phyloP scores from a whole-genome alignment of 495 filamentous ascomycete species.

The Umbilicaria muhlenbergii region DNA sequence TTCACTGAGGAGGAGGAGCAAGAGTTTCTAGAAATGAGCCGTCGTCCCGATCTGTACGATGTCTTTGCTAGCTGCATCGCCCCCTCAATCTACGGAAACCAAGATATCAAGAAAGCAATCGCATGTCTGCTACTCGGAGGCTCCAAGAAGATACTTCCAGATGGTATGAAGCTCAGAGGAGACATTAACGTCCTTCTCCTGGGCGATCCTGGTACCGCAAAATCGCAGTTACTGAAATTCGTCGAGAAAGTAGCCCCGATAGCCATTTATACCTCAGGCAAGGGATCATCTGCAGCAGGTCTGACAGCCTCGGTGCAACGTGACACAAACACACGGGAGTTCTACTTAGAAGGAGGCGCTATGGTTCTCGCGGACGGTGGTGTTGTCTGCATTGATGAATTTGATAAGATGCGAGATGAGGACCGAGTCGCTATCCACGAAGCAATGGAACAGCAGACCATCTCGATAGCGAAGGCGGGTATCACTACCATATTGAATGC shows the following conservation, averaged over 20 bases:
- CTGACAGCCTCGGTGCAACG: conserved; percentile 94
- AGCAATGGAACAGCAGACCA: conserved; percentile 99
- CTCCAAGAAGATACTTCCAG: conserved; percentile 95
- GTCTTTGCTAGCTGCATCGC: conserved; percentile 86
- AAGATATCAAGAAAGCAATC: conserved; percentile 98
- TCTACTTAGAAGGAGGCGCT: conserved; percentile 95
- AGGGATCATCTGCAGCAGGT: conserved; percentile 97
- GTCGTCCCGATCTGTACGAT: conserved; percentile 81
- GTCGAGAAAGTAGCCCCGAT: conserved; percentile 95
- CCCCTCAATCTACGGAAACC: conserved; percentile 92
- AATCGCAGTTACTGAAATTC: conserved; percentile 94
- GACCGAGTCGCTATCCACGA: conserved; percentile 98
- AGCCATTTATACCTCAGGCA: conserved; percentile 97
- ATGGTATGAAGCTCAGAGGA: conserved; percentile 95
- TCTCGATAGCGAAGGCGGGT: conserved; percentile 97
- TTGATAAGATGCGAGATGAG: conserved; percentile 99
- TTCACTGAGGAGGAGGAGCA: conserved; percentile 97
- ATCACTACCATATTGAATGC: conserved; percentile 98
- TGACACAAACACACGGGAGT: conserved; percentile 81
- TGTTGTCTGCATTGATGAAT: conserved; percentile 98
- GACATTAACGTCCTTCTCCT: conserved; percentile 97
- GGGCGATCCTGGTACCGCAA: conserved; percentile 96
- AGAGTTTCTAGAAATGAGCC: conserved; percentile 87
- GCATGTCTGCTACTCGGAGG: conserved; percentile 88
- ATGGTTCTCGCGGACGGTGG: conserved; percentile 98